Evolutionary conservation across 2,329 filamentous ascomycete species (phyloP).

Genomic region (Diaporthe eres): DNA sequence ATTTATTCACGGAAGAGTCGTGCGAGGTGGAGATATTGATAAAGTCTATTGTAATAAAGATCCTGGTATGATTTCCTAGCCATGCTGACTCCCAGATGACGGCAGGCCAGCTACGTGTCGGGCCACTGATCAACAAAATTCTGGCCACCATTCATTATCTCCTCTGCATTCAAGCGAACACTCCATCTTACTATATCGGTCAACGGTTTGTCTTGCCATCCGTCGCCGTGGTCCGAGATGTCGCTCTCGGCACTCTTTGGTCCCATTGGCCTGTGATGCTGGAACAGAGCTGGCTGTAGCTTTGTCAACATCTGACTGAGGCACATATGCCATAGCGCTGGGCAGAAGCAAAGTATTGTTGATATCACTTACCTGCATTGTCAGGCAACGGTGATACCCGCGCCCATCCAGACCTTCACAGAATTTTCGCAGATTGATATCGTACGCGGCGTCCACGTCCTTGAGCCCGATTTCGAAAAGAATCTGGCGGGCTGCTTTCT

Average conservation of each 20-base stretch:
- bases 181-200: constrained; percentile 57
- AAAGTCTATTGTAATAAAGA: no score
- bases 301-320: neutral
- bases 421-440: constrained; percentile 58
- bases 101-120: constrained; percentile 40
- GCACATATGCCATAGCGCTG: no score
- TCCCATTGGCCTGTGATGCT: constrained; percentile 61
- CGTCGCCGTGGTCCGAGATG: constrained; percentile 52
- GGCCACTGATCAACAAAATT: constrained; percentile 50
- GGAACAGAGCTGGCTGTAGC: constrained; percentile 57
- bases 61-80: no score
- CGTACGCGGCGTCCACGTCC: constrained; percentile 52
- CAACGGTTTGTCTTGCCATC: constrained; percentile 47
- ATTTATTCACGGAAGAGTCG: no score
- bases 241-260: constrained; percentile 52
- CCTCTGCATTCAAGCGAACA: constrained; percentile 57
- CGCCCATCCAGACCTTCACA: constrained; percentile 56
- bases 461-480: constrained; percentile 58
- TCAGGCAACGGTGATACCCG: constrained; percentile 56
- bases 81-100: neutral
- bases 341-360: no score
- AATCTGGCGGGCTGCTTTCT: constrained; percentile 55
- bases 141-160: constrained; percentile 52
- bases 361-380: constrained; percentile 52
- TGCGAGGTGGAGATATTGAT: no score